Conservation (phyloP, 2,329 filamentous ascomycete genomes). For the Pyrenochaeta sp. region DNA sequence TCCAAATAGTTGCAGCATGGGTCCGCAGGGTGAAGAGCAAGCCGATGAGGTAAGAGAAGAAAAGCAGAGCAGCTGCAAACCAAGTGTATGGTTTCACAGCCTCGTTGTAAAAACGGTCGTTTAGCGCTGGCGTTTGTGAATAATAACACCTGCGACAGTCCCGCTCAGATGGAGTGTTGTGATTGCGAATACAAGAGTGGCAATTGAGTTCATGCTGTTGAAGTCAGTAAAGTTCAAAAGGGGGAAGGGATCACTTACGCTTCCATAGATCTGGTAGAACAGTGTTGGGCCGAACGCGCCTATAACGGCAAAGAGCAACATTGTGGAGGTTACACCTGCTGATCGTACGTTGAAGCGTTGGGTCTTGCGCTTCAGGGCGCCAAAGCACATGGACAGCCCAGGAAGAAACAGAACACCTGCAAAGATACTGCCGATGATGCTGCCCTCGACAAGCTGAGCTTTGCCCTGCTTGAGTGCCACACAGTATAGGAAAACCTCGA, state of each 20-base stretch:
- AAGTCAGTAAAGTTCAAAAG: constrained; percentile 43
- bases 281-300: constrained; percentile 94
- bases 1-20: constrained; percentile 97
- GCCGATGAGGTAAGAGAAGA: constrained; percentile 91
- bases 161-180: constrained; percentile 58
- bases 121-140: constrained; percentile 81
- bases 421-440: constrained; percentile 97
- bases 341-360: constrained; percentile 98
- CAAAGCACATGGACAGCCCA: constrained; percentile 97
- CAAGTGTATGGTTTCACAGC: constrained; percentile 95
- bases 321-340: constrained; percentile 95
- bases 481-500: constrained; percentile 98
- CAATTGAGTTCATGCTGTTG: constrained; percentile 87
- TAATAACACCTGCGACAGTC: constrained; percentile 96
- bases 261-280: constrained; percentile 99
- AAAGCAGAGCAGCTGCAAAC: constrained; percentile 82
- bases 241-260: constrained; percentile 53
- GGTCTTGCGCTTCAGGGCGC: constrained; percentile 95
- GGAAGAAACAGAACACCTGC: constrained; percentile 94
- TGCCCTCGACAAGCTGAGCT: constrained; percentile 90
- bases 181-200: constrained; percentile 65
- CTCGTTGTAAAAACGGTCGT: constrained; percentile 87
- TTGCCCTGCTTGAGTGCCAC: constrained; percentile 93
- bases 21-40: constrained; percentile 95
- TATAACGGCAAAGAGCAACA: constrained; percentile 95